Conservation (phyloP, 106 monocot genomes). For the Alisma plantagoaquatica region DNA sequence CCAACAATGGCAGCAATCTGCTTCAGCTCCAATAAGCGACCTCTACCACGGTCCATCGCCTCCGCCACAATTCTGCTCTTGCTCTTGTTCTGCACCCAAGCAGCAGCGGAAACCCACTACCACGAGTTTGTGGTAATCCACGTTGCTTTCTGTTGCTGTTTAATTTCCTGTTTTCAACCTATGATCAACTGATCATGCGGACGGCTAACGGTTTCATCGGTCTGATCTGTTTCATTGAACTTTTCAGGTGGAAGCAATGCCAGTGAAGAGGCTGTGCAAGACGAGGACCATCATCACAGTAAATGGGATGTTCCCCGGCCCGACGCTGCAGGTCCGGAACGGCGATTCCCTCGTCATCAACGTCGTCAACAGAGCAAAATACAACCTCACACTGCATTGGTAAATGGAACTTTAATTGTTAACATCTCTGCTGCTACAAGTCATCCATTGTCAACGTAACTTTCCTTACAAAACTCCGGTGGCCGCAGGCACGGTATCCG, state of each 20-base stretch:
- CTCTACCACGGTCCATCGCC: no score
- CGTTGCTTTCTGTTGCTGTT: neutral
- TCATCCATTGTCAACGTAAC: no score
- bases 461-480: no score
- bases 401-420: no score
- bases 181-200: neutral
- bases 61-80: no score
- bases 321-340: conserved; percentile 38
- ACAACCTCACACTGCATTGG: conserved; percentile 68
- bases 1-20: no score
- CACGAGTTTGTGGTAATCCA: conserved; percentile 49
- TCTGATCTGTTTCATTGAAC: neutral
- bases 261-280: conserved; percentile 72
- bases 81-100: neutral
- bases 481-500: conserved; percentile 31
- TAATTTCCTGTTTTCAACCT: no score
- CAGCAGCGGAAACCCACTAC: conserved; percentile 37
- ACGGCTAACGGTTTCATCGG: neutral
- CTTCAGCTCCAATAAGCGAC: no score
- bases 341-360: conserved; percentile 50
- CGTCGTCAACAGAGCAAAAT: conserved; percentile 41
- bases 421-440: no score
- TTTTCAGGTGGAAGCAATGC: conserved; percentile 38
- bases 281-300: conserved; percentile 40
- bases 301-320: conserved; percentile 59